A percentile compares a stretch with the other conserved stretches of the same genome.
phyloP scores from a whole-genome alignment of 306 rosid species.

The Trichosanthes cucumerina region DNA sequence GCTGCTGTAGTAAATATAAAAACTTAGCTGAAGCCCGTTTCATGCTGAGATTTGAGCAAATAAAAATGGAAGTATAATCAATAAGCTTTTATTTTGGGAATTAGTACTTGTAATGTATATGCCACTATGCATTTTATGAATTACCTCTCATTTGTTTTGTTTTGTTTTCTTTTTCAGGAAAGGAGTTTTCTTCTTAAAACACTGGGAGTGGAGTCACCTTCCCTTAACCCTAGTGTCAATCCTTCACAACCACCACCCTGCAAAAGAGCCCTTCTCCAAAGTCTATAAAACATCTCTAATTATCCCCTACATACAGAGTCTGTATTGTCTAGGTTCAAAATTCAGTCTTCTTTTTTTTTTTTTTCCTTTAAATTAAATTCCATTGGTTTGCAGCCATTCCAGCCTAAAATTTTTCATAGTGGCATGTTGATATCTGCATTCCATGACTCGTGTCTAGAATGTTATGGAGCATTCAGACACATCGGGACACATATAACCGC shows the following conservation, averaged over 20 bases:
- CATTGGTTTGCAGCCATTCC: conserved; percentile 53
- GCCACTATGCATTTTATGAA: conserved; percentile 9
- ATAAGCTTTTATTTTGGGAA: background rate
- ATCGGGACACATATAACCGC: conserved; percentile 41
- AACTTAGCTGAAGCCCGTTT: background rate
- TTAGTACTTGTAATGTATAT: background rate
- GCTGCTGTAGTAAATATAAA: no score
- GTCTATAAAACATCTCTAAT: conserved; percentile 46
- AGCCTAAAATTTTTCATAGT: conserved; percentile 62
- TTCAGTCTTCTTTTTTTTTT: conserved; percentile 23
- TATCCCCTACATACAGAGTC: conserved; percentile 22
- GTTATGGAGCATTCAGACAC: conserved; percentile 58
- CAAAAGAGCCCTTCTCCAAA: conserved; percentile 91
- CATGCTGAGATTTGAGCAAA: background rate
- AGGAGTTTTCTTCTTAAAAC: conserved; percentile 93
- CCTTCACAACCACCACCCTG: conserved; percentile 75
- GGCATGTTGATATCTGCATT: conserved; percentile 48
- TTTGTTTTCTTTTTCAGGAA: conserved; percentile 52
- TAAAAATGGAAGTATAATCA: background rate
- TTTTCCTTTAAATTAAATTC: conserved; percentile 26
- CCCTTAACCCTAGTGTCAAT: conserved; percentile 37
- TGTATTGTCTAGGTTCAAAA: conserved; percentile 17
- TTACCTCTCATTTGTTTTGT: conserved; percentile 17
- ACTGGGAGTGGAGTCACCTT: conserved; percentile 87
- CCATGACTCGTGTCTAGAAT: conserved; percentile 39